Evolutionary conservation across 805 yeast genomes (phyloP), one percentile per base, ranked within the genome.

Genomic region (Schwanniomyces occidentalis): DNA sequence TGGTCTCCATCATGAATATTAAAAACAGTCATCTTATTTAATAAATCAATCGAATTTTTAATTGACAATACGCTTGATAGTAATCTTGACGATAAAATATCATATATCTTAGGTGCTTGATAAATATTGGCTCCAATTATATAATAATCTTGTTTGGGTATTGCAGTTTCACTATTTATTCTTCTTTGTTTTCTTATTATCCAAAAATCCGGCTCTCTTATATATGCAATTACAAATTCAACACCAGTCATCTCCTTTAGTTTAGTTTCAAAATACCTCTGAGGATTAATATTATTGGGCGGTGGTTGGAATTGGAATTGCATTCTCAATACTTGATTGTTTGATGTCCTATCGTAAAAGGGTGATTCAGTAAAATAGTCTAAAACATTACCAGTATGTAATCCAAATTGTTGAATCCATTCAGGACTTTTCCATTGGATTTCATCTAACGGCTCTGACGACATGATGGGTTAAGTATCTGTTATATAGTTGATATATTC

Each of bases 381-480:
- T 14, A 93, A 72, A 1, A 93, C 96, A 54, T 90, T 93, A 34
- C 82, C 95, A 0, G 95, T 85, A 28, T 89, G 73, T 16, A 93
- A 74, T 0, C 96, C 97, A 56, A 80, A 81, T 34, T 82, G 76
- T 55, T 89, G 95, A 44, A 93, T 88, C 95, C 96, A 93, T 59
- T 93, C 99, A 1, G 99, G 98, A 3, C 93, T 83, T 46, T 90
- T 78, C 99, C 99, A 93, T 58, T 90, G 98, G 26, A 93, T 73
- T 51, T 91, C 97, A 54, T 90, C 97, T 17, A 90, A 67, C 19
- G 70, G 69, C 32, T 59, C 64, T 18, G 47, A 30, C 32, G 71
- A 35, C 39, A 36, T 36, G 17, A 7, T 13, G 6, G n/a, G n/a
- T n/a, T n/a, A n/a, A n/a, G n/a, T n/a, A n/a, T n/a, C n/a, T n/a